A percentile compares a stretch with the other conserved stretches of the same genome.
Evolutionary conservation across 352 stramenopile species (phyloP).

Genomic region (Phytophthora pseudosyringae): DNA sequence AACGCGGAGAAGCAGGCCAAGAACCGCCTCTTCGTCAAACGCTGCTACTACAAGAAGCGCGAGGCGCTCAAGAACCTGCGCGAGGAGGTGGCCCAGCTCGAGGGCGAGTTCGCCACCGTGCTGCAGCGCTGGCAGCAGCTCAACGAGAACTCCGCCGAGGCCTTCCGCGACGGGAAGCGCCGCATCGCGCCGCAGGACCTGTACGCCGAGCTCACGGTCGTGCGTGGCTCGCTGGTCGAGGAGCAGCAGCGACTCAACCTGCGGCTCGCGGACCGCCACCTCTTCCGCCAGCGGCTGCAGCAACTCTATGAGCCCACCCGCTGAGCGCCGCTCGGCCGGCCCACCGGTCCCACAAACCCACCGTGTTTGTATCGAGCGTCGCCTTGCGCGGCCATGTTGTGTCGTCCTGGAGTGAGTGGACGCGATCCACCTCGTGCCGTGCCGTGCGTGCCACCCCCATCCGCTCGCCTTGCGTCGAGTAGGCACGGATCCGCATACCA

Average conservation of each 20-base stretch:
- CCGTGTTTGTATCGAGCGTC: slow-evolving; percentile 32
- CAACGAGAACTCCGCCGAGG: slow-evolving; percentile 36
- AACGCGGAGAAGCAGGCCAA: slow-evolving; percentile 68
- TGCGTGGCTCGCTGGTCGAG: slow-evolving; percentile 46
- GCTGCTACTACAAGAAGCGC: slow-evolving; percentile 85
- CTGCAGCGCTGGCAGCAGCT: slow-evolving; percentile 39
- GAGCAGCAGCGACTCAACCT: slow-evolving; percentile 52
- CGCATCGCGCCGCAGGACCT: slow-evolving; percentile 41
- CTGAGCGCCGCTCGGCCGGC: slow-evolving; percentile 15
- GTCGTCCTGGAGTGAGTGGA: slow-evolving; percentile 17
- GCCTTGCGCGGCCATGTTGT: slow-evolving; percentile 12
- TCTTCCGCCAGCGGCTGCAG: slow-evolving; percentile 50
- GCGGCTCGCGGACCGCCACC: slow-evolving; percentile 46
- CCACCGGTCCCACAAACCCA: slow-evolving; percentile 16
- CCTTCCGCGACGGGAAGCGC: slow-evolving; percentile 40
- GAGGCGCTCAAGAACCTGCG: slow-evolving; percentile 50
- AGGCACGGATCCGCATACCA: slow-evolving; percentile 8
- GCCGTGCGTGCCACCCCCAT: slow-evolving; percentile 9
- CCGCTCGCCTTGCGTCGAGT: not conserved
- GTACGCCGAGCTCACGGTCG: slow-evolving; percentile 50
- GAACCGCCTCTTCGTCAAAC: slow-evolving; percentile 78
- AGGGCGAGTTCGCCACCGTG: slow-evolving; percentile 42
- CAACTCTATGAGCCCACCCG: slow-evolving; percentile 52
- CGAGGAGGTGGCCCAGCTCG: slow-evolving; percentile 47
- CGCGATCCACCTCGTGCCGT: slow-evolving; percentile 3